These are phyloP conservation scores for Colletotrichum gloeosporioides DNA, from an alignment of 2,329 filamentous ascomycete species.

Conservation along the genomic window DNA sequence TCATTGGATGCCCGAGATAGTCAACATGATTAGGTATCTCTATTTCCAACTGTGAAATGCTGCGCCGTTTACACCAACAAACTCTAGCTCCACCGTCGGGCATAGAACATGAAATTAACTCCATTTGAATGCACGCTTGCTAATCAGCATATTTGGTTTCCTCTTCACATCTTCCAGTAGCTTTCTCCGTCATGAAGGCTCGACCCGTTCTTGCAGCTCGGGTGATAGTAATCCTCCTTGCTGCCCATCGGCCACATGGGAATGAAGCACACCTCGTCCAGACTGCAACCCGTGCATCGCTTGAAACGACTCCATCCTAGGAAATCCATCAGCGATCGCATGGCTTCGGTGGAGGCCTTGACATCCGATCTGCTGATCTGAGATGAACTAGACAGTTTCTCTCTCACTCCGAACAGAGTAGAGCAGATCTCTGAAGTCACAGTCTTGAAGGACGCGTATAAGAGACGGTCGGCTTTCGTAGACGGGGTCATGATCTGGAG, in stretches of 20 bases:
- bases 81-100: background rate
- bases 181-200: background rate
- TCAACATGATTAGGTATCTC: background rate
- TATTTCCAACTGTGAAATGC: background rate
- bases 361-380: background rate
- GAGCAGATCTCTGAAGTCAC: slow-evolving; percentile 38
- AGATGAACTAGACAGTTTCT: background rate
- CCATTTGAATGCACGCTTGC: background rate
- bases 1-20: fast-evolving
- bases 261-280: slow-evolving; percentile 61
- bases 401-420: background rate
- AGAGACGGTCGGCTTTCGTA: slow-evolving; percentile 40
- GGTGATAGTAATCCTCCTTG: slow-evolving; percentile 53
- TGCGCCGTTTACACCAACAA: background rate
- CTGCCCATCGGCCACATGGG: slow-evolving; percentile 68
- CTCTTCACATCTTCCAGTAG: background rate
- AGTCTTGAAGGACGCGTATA: slow-evolving; percentile 37
- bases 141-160: background rate
- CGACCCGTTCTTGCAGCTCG: background rate
- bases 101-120: background rate
- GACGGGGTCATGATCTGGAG: slow-evolving; percentile 27
- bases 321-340: slow-evolving; percentile 45
- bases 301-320: slow-evolving; percentile 67
- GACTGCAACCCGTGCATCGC: slow-evolving; percentile 54
- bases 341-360: background rate